Evolutionary conservation across 371 early-diverging fungal species (phyloP).

Genomic region (Phascolomyces articulosus): DNA sequence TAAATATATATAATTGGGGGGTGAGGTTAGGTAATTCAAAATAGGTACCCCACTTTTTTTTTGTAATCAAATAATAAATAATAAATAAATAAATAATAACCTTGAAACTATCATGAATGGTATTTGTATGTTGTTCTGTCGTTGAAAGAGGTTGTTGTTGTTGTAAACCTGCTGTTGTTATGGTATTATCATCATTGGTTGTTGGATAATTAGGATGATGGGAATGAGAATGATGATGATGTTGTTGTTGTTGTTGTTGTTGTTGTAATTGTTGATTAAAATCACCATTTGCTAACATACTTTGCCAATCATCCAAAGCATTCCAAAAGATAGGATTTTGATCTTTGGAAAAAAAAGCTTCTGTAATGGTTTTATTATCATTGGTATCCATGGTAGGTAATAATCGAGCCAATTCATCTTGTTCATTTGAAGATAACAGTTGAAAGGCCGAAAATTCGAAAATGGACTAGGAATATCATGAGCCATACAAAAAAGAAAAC

Average conservation of each 20-base stretch:
- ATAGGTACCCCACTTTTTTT: background rate
- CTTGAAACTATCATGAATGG: background rate
- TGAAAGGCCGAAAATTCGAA: slow-evolving; percentile 44
- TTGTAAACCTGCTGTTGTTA: slow-evolving; percentile 14
- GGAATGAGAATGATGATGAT: background rate
- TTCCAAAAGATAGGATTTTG: slow-evolving; percentile 43
- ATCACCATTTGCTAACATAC: slow-evolving; percentile 29
- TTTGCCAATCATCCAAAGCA: slow-evolving; percentile 44
- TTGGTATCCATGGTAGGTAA: slow-evolving; percentile 34
- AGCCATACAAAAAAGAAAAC: background rate
- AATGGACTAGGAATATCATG: slow-evolving; percentile 28
- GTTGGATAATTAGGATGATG: background rate
- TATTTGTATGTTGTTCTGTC: background rate
- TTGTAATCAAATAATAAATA: background rate
- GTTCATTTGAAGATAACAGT: slow-evolving; percentile 36
- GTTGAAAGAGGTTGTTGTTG: background rate
- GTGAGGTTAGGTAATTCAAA: too few relatives aligned
- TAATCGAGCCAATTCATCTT: slow-evolving; percentile 32
- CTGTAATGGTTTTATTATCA: slow-evolving; percentile 3
- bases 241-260: slow-evolving; percentile 12
- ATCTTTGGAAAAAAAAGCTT: slow-evolving; percentile 34
- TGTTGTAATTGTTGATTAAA: slow-evolving; percentile 1
- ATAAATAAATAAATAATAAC: background rate
- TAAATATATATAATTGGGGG: background rate
- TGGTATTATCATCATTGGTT: background rate